A percentile compares a stretch with the other conserved stretches of the same genome.
These are phyloP conservation scores for Penicillium sp. DNA, from an alignment of 2,329 filamentous ascomycete species.

Conservation along the genomic window DNA sequence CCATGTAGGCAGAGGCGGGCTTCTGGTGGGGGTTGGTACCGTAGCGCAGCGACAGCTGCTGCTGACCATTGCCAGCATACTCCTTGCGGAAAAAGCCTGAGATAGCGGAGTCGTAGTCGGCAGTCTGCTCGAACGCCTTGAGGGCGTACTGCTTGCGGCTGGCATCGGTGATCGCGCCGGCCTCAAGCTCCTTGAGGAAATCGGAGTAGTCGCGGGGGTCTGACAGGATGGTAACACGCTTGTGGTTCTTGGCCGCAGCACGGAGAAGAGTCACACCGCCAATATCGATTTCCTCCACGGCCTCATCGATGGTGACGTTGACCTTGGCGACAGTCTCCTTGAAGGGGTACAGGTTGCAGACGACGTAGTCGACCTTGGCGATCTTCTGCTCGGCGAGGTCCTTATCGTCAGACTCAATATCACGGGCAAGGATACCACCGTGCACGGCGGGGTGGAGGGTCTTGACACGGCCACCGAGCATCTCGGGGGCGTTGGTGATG, in stretches of 20 bases:
- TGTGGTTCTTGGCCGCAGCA: constrained; percentile 96
- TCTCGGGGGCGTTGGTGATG: constrained; percentile 95
- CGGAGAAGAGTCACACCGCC: constrained; percentile 94
- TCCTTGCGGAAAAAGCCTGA: constrained; percentile 96
- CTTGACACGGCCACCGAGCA: constrained; percentile 90
- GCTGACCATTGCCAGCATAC: constrained; percentile 80
- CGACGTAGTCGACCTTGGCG: constrained; percentile 89
- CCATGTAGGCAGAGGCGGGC: constrained; percentile 80
- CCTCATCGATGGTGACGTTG: constrained; percentile 94
- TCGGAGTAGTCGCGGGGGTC: constrained; percentile 91
- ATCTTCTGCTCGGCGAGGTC: constrained; percentile 94
- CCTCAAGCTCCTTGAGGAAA: constrained; percentile 84
- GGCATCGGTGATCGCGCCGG: constrained; percentile 78
- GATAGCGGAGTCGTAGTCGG: constrained; percentile 93
- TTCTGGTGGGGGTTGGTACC: constrained; percentile 98
- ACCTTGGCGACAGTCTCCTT: constrained; percentile 97
- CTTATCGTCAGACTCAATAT: constrained; percentile 93
- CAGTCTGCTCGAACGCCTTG: constrained; percentile 98
- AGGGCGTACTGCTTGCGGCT: constrained; percentile 87
- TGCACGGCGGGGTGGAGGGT: constrained; percentile 93
- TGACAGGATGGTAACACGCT: constrained; percentile 90
- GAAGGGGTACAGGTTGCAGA: constrained; percentile 99
- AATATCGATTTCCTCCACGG: constrained; percentile 98
- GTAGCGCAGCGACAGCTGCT: constrained; percentile 85
- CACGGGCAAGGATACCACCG: constrained; percentile 79